Base-by-base conservation (phyloP, 768 basidiomycete species). In the Amanita polypyramis region DNA sequence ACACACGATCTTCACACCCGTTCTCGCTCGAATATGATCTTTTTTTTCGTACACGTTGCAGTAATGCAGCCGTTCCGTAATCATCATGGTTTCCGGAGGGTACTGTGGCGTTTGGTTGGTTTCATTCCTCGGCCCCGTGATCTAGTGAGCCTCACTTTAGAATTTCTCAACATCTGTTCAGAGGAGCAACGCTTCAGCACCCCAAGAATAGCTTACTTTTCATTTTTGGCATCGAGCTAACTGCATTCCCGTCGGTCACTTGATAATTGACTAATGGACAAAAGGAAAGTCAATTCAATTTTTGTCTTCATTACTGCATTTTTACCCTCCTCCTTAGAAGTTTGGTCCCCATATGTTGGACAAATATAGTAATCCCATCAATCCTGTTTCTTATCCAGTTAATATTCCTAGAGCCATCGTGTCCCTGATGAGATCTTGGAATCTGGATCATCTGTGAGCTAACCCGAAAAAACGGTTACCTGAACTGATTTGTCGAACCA, bases 341-440 rank as follows among this genome's bases (percentile, higher is more conserved):
- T n/a, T n/a, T 12, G 10, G 21, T 10, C 43, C 10, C 23, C 25
- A 14, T 32, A 19, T n/a, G 4, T 14, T 11, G 38, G 33, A 46
- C 8, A 34, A 35, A 34, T 46, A 3, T n/a, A n/a, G 23, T 12
- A 49, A 42, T 33, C 20, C 23, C 47, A 49, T 49, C 39, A 49
- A 42, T 41, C 30, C 41, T 39, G 37, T 39, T 17, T n/a, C 47
- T 46, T 48, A 15, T 41, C 47, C 25, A 49, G 17, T 49, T 49
- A 49, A 49, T 49, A 38, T 49, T 39, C 47, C 32, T 30, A 49
- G 40, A 11, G 40, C 7, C 33, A 30, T 5, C 27, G 15, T 41
- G 47, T 23, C 47, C 47, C 47, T 49, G 47, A 49, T 39, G 25
- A 30, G 29, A 17, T 33, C 32, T 38, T 19, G 42, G 14, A 15